Evolutionary conservation across 805 yeast genomes (phyloP).

Genomic region (Candida vartiovaarae): DNA sequence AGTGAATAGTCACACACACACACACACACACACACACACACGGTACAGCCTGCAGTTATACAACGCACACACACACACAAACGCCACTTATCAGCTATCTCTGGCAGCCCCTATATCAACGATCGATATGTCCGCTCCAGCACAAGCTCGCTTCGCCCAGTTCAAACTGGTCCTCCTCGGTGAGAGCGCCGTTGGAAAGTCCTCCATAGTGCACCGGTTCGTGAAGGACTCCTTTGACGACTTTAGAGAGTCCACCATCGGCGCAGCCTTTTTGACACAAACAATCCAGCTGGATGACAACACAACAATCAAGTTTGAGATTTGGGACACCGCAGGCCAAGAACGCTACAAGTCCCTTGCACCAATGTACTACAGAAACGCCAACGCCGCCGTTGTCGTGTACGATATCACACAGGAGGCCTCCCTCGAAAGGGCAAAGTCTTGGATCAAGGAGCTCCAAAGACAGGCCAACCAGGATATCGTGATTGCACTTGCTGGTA

Average conservation of each 20-base stretch:
- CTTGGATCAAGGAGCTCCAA: slow-evolving; percentile 71
- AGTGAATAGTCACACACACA: too few relatives aligned
- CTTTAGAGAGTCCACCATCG: slow-evolving; percentile 71
- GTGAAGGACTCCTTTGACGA: slow-evolving; percentile 70
- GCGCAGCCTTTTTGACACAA: slow-evolving; percentile 78
- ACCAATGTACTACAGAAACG: slow-evolving; percentile 78
- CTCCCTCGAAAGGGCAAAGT: slow-evolving; percentile 60
- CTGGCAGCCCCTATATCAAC: too few relatives aligned
- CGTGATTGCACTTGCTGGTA: slow-evolving; percentile 68
- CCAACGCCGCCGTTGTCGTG: slow-evolving; percentile 74
- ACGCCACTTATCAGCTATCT: too few relatives aligned
- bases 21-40: too few relatives aligned
- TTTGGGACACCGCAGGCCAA: slow-evolving; percentile 88
- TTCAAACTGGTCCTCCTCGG: slow-evolving; percentile 57
- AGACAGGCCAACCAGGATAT: slow-evolving; percentile 60
- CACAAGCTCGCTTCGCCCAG: slow-evolving; percentile 35
- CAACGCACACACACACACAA: too few relatives aligned
- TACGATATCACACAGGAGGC: slow-evolving; percentile 65
- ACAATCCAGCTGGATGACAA: slow-evolving; percentile 46
- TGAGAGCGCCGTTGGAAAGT: slow-evolving; percentile 66
- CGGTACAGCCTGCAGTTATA: too few relatives aligned
- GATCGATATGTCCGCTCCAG: slow-evolving; percentile 1
- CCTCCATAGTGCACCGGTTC: slow-evolving; percentile 60
- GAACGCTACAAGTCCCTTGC: slow-evolving; percentile 72
- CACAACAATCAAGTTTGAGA: slow-evolving; percentile 62